These are phyloP conservation scores for Cystobasidiopsis lactophilus DNA, from an alignment of 768 basidiomycete species.

Conservation along the genomic window DNA sequence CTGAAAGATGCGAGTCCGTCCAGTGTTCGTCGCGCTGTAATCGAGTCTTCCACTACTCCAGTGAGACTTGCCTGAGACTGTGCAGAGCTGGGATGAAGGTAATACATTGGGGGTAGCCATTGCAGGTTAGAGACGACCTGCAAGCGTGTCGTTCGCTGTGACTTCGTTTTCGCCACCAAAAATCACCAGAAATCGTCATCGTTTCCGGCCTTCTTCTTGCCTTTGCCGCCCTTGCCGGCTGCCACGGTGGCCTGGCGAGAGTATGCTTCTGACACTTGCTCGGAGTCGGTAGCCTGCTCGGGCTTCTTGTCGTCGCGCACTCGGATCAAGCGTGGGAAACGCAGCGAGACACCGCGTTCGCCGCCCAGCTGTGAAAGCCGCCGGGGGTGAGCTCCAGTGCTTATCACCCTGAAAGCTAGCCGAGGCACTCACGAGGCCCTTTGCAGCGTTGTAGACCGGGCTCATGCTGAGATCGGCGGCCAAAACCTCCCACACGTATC, in stretches of 20 bases:
- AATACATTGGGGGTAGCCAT: too few species aligned
- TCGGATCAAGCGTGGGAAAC: constrained; percentile 85
- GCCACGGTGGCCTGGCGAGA: constrained; percentile 11
- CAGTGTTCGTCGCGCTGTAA: too few species aligned
- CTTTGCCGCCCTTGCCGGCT: constrained; percentile 1
- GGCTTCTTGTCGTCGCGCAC: constrained; percentile 79
- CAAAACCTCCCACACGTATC: constrained; percentile 92
- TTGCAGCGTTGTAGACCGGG: constrained; percentile 85
- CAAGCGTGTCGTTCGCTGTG: too few species aligned
- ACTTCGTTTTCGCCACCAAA: too few species aligned
- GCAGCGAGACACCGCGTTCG: constrained; percentile 79
- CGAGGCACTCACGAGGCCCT: constrained; percentile 45
- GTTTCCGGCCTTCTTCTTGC: neutral
- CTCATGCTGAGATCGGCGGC: constrained; percentile 91
- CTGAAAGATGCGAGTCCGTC: too few species aligned
- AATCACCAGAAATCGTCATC: constrained; percentile 16
- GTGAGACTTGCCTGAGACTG: too few species aligned
- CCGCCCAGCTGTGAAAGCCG: constrained; percentile 14
- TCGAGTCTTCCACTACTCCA: too few species aligned
- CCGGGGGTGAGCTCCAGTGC: neutral
- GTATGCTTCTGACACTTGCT: constrained; percentile 26
- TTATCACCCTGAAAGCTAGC: neutral
- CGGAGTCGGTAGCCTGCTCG: constrained; percentile 78
- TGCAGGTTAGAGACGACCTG: too few species aligned
- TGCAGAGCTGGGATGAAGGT: too few species aligned